Percentiles rank a stretch among this genome's conserved stretches.
Evolutionary conservation across 2,329 filamentous ascomycete species (phyloP).

Genomic region (Coccinonectria pachysandricola): DNA sequence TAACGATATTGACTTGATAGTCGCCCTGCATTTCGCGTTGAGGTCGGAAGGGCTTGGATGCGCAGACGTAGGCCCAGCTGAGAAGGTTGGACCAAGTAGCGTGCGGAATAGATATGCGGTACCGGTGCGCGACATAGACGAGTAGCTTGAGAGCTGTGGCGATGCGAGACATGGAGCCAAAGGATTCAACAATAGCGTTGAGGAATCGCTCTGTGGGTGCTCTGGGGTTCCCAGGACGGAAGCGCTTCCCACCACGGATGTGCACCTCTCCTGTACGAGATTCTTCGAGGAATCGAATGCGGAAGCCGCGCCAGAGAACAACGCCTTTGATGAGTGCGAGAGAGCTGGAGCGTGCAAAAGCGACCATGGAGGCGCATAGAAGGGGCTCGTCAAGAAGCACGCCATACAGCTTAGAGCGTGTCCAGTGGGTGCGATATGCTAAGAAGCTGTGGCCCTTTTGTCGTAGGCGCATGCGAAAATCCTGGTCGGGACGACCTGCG

Average conservation of each 20-base stretch:
- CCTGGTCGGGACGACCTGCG: constrained; percentile 11
- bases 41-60: constrained; percentile 25
- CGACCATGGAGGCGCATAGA: constrained; percentile 31
- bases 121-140: constrained; percentile 50
- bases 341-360: constrained; percentile 29
- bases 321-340: constrained; percentile 24
- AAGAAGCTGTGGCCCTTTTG: constrained; percentile 13
- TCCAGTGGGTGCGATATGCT: constrained; percentile 21
- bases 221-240: constrained; percentile 40
- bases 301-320: constrained; percentile 22
- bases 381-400: constrained; percentile 28
- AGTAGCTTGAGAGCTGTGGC: constrained; percentile 47
- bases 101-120: constrained; percentile 44
- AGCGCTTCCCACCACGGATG: constrained; percentile 26
- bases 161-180: constrained; percentile 56
- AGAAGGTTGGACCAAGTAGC: constrained; percentile 58
- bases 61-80: constrained; percentile 54
- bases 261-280: constrained; percentile 9
- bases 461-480: constrained; percentile 18
- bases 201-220: constrained; percentile 50
- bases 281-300: constrained; percentile 16
- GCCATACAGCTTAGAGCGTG: constrained; percentile 14
- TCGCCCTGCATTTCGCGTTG: constrained; percentile 26
- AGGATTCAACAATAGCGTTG: constrained; percentile 56
- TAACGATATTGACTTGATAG: constrained; percentile 24